Percentiles rank a stretch among this genome's conserved stretches.
Evolutionary conservation across 306 rosid species (phyloP).

Genomic region (Dryas drummondii): DNA sequence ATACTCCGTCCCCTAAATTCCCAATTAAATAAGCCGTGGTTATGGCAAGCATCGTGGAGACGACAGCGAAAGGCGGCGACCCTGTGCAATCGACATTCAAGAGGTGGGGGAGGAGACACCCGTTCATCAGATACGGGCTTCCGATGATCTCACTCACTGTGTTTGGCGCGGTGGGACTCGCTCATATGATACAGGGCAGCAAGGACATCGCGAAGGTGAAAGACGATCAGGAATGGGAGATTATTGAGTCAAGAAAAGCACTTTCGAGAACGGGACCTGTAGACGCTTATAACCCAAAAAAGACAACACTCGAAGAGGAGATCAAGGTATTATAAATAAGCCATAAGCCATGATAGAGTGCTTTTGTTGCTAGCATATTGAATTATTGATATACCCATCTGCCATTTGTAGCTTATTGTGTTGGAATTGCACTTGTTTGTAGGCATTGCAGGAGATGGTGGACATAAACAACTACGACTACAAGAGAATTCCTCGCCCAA

Average conservation of each 20-base stretch:
- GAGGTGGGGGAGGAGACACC: conserved; percentile 72
- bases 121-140: conserved; percentile 83
- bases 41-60: not conserved
- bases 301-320: conserved; percentile 66
- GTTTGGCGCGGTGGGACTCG: conserved; percentile 80
- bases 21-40: not conserved
- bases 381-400: too few species aligned
- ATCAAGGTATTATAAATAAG: conserved; percentile 46
- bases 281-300: conserved; percentile 67
- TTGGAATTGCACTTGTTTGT: conserved; percentile 11
- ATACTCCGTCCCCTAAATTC: too few species aligned
- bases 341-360: not conserved
- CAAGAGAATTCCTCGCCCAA: conserved; percentile 73
- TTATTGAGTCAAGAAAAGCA: conserved; percentile 68
- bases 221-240: conserved; percentile 93
- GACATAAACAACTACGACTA: conserved; percentile 67
- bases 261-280: conserved; percentile 77
- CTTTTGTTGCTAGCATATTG: too few species aligned
- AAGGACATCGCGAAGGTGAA: conserved; percentile 83
- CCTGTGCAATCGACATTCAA: conserved; percentile 31
- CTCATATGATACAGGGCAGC: conserved; percentile 84
- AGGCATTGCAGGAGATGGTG: conserved; percentile 72
- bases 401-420: conserved; percentile 16
- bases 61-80: not conserved
- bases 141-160: conserved; percentile 92